Evolutionary conservation across 352 stramenopile species (phyloP).

Genomic region (Aphanomyces invadans): DNA sequence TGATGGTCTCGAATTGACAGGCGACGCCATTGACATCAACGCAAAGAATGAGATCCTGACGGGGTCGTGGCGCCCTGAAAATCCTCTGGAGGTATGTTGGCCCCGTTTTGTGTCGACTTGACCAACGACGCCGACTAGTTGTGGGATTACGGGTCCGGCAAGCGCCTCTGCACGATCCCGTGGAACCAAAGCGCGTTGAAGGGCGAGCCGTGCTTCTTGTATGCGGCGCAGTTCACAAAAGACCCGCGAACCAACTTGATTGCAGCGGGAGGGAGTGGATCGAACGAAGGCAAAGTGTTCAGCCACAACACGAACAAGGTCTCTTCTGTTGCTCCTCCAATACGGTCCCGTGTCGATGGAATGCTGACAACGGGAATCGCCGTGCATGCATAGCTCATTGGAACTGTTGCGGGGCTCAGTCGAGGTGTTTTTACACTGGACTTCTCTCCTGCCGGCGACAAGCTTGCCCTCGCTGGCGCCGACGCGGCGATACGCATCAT

Average conservation of each 20-base stretch:
- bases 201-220: slow-evolving; percentile 80
- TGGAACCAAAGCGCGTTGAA: slow-evolving; percentile 82
- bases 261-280: slow-evolving; percentile 76
- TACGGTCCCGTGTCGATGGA: neutral
- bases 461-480: slow-evolving; percentile 78
- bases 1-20: slow-evolving; percentile 9
- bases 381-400: slow-evolving; percentile 39
- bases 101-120: too few relatives aligned
- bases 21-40: slow-evolving; percentile 73
- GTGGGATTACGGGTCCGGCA: slow-evolving; percentile 85
- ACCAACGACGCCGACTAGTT: too few relatives aligned
- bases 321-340: too few relatives aligned
- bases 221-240: slow-evolving; percentile 82
- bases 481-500: slow-evolving; percentile 86
- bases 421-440: slow-evolving; percentile 82
- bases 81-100: slow-evolving; percentile 56
- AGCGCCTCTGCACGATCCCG: slow-evolving; percentile 59
- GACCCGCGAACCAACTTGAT: slow-evolving; percentile 55
- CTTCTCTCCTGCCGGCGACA: slow-evolving; percentile 62
- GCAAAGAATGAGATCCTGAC: slow-evolving; percentile 71
- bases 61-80: slow-evolving; percentile 85
- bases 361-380: neutral
- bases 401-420: slow-evolving; percentile 73
- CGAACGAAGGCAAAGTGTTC: slow-evolving; percentile 89
- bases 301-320: slow-evolving; percentile 66